Conservation (phyloP, 192 early-diverging fungal genomes). For the Funneliformis mosseae region DNA sequence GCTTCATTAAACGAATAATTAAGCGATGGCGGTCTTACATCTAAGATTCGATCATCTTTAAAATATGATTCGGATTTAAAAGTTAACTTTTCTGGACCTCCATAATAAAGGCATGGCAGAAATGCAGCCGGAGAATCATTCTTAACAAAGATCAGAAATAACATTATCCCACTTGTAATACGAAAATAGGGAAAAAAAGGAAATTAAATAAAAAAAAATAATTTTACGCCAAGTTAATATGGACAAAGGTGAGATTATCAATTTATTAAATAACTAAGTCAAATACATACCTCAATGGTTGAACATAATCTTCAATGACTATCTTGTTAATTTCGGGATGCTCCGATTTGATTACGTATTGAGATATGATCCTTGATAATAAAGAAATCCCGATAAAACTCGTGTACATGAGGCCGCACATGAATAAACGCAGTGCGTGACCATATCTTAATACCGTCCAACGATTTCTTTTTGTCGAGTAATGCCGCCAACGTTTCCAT, state of each 20-base stretch:
- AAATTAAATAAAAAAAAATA: too few relatives aligned
- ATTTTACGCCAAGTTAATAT: neutral
- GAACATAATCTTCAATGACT: neutral
- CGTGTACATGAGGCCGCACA: neutral
- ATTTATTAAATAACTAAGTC: neutral
- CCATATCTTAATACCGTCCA: neutral
- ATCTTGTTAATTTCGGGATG: neutral
- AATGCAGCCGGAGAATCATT: neutral
- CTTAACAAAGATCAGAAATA: neutral
- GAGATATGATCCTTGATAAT: neutral
- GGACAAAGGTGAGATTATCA: neutral
- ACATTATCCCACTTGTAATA: constrained; percentile 2
- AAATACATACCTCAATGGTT: neutral
- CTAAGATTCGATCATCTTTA: neutral
- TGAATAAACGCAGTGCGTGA: neutral
- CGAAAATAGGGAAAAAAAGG: neutral
- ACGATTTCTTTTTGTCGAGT: neutral
- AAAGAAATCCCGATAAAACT: neutral
- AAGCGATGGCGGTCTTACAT: neutral
- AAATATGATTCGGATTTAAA: neutral
- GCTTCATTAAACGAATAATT: neutral
- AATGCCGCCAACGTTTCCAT: neutral
- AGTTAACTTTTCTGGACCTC: neutral
- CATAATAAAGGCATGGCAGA: neutral
- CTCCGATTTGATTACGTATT: neutral